Percentiles rank a stretch among this genome's conserved stretches.
Conservation (phyloP, 495 filamentous ascomycete species). For the Corynascus novoguineensis region DNA sequence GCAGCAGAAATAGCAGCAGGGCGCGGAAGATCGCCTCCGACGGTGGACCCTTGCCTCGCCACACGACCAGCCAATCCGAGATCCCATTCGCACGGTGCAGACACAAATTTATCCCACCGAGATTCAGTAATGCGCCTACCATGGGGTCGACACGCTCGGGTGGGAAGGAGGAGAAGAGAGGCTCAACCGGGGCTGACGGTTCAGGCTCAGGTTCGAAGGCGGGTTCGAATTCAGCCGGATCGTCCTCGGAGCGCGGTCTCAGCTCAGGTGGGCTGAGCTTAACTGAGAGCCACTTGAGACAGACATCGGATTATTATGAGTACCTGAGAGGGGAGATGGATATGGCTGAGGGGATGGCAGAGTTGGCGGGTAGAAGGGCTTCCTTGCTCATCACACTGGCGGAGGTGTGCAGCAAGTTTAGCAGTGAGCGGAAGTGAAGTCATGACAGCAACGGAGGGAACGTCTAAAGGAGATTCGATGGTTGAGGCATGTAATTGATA, state of each 20-base stretch:
- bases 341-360: neutral
- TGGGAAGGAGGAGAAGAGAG: neutral
- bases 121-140: neutral
- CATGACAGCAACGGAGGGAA: neutral
- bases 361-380: neutral
- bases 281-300: neutral
- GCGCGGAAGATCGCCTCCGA: too few species aligned
- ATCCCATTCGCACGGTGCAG: too few species aligned
- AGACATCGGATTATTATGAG: neutral
- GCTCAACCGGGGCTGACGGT: neutral
- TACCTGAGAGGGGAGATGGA: neutral
- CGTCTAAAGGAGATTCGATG: neutral
- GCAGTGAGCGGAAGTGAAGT: neutral
- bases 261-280: neutral
- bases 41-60: too few species aligned
- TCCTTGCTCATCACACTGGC: neutral
- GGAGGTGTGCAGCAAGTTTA: neutral
- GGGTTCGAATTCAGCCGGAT: neutral
- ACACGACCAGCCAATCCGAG: too few species aligned
- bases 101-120: neutral
- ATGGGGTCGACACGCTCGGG: neutral
- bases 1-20: too few species aligned
- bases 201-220: too few species aligned
- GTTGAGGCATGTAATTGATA: too few species aligned
- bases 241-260: neutral